Conservation (phyloP, 2,329 filamentous ascomycete species). For the Emergomyces pasteurianus region DNA sequence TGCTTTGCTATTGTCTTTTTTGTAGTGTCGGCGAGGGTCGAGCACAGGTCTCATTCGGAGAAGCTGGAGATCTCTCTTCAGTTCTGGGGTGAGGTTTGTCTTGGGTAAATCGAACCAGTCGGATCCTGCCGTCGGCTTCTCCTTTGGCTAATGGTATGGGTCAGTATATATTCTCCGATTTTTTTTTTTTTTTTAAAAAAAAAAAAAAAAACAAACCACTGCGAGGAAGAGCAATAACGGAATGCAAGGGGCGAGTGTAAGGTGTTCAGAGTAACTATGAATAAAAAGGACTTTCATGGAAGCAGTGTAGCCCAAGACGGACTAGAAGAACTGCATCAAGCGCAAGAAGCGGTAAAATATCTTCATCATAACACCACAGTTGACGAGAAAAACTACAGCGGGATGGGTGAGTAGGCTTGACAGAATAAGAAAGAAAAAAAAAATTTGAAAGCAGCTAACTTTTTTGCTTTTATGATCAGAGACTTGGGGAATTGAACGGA, state of each 20-base stretch:
- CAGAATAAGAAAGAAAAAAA: too few species aligned
- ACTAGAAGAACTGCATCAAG: conserved; percentile 62
- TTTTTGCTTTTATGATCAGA: conserved; percentile 37
- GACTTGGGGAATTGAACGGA: conserved; percentile 43
- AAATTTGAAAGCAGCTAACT: conserved; percentile 38
- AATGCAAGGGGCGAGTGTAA: conserved; percentile 24
- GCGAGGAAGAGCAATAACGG: conserved; percentile 3
- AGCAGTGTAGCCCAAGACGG: conserved; percentile 71
- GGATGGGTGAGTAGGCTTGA: too few species aligned
- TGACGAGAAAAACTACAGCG: too few species aligned
- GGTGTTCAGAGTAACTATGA: conserved; percentile 63
- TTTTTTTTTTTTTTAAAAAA: not conserved
- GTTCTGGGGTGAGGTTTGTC: conserved; percentile 69
- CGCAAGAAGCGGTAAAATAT: conserved; percentile 48
- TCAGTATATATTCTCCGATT: too few species aligned
- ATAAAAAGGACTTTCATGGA: conserved; percentile 50
- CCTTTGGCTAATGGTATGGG: conserved; percentile 20
- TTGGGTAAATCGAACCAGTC: conserved; percentile 82
- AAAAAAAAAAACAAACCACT: not conserved
- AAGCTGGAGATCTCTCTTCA: conserved; percentile 82
- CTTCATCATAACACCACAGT: conserved; percentile 64
- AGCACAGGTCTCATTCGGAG: conserved; percentile 80
- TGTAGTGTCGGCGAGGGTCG: conserved; percentile 82
- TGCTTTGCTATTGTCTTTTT: conserved; percentile 65
- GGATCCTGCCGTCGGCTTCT: conserved; percentile 58